Base-by-base conservation (phyloP, 176 grass and related monocot genomes). In the Aegilops sharonensis region DNA sequence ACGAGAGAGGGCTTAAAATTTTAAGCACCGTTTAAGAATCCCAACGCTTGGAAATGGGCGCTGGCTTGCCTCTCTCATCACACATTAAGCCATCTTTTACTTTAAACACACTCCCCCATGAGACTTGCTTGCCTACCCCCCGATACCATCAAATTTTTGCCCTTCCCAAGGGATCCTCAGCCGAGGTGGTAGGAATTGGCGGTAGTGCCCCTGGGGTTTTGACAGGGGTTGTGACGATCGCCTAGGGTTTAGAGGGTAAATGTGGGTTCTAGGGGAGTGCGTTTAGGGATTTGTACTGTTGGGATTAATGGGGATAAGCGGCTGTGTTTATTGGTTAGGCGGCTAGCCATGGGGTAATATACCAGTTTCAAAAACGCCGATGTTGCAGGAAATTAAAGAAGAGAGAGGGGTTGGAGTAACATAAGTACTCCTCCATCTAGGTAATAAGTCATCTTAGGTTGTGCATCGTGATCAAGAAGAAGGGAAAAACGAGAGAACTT, bases 71-170 rank as follows among this genome's bases (percentile, higher is more conserved):
- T 77, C 64, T 73, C 64, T 69, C 70, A 50, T 79, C 47, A 83
- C 85, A 74, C 85, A 76, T 72, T 87, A 83, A 80, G 21, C 73
- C 52, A 86, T 97, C 90, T 98, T 95, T 94, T 87, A 92, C 95
- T 98, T 95, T 95, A 89, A 84, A 80, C 90, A 91, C 96, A 84
- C 34, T 85, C 79, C 77, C 96, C 97, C 31, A 94, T 85, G 81
- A 74, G 60, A 91, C 76, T 39, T 83, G 84, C 76, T 57, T 88
- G 90, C 90, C 84, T 86, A 75, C 72, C 93, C 90, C 88, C 30
- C 64, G 86, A 88, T 95, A 86, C 85, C 87, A 95, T 94, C 84
- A 94, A 92, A 89, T 45, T 71, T 92, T 75, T 81, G 76, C 21
- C 83, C 84, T 93, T 91, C 90, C 87, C 92, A 76, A 92, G 64